Evolutionary conservation across 2,329 filamentous ascomycete species (phyloP).

Genomic region (Aspergillus terreus): DNA sequence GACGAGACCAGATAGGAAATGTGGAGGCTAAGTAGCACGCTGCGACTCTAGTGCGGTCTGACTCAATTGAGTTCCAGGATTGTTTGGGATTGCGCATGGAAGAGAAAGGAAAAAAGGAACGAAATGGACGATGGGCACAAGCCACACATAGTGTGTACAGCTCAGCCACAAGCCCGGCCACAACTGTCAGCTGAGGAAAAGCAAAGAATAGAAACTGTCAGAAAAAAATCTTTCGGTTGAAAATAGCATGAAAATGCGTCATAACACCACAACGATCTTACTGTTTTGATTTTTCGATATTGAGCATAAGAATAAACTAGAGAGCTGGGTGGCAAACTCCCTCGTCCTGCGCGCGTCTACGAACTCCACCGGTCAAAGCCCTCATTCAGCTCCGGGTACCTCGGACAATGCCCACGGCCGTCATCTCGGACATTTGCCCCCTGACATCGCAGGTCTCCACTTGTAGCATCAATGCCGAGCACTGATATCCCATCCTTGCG

Average conservation of each 20-base stretch:
- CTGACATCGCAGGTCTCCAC: not conserved
- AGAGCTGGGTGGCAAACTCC: not conserved
- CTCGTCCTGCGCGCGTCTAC: not conserved
- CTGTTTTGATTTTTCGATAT: too few relatives aligned
- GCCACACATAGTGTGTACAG: conserved; percentile 8
- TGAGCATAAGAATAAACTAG: too few relatives aligned
- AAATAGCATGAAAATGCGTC: too few relatives aligned
- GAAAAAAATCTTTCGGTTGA: not conserved
- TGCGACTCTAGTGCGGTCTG: not conserved
- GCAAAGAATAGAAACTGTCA: not conserved
- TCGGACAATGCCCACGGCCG: not conserved
- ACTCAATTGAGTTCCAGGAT: too few relatives aligned
- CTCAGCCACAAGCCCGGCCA: conserved; percentile 11
- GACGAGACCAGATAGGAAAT: not conserved
- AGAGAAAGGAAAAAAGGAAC: conserved; percentile 6
- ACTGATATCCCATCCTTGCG: not conserved
- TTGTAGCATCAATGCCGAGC: not conserved
- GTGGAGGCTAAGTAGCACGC: not conserved
- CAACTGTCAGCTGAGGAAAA: not conserved
- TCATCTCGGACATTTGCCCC: not conserved
- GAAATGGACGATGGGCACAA: not conserved
- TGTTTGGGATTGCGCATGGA: too few relatives aligned
- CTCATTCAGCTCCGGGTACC: not conserved
- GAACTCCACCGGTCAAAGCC: not conserved
- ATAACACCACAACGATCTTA: too few relatives aligned